Conservation (phyloP, 2,329 filamentous ascomycete genomes). For the Alternaria triticina region DNA sequence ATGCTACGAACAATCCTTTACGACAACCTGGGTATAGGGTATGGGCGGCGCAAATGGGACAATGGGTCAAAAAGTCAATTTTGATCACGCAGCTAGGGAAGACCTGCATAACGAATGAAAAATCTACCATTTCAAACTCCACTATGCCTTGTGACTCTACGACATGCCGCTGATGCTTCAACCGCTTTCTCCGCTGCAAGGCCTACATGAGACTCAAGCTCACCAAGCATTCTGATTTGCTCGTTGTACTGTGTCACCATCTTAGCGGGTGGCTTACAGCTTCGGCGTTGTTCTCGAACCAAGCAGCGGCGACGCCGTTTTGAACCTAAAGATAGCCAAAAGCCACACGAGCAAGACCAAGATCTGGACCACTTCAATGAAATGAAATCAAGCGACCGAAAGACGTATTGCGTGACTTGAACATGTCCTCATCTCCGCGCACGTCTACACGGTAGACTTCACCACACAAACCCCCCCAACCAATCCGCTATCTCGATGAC, state of each 20-base stretch:
- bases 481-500: neutral
- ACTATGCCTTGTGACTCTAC: neutral
- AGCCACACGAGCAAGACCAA: neutral
- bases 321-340: neutral
- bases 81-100: slow-evolving; percentile 3
- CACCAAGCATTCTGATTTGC: neutral
- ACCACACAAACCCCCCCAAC: neutral
- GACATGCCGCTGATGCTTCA: neutral
- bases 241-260: neutral
- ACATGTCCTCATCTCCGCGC: neutral
- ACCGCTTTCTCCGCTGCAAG: neutral
- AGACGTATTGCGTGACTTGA: neutral
- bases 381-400: neutral
- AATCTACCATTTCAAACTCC: neutral
- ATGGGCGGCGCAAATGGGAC: slow-evolving; percentile 6
- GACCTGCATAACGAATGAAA: slow-evolving; percentile 6
- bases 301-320: neutral
- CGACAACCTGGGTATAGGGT: neutral
- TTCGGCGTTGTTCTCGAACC: neutral
- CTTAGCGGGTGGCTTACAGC: neutral
- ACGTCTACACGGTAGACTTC: neutral
- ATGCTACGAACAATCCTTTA: slow-evolving; percentile 10
- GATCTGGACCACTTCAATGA: neutral
- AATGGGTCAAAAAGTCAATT: slow-evolving; percentile 7
- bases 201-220: neutral